A percentile compares a stretch with the other conserved stretches of the same genome.
Evolutionary conservation across 495 filamentous ascomycete species (phyloP).

Genomic region (Penicillium antarcticum): DNA sequence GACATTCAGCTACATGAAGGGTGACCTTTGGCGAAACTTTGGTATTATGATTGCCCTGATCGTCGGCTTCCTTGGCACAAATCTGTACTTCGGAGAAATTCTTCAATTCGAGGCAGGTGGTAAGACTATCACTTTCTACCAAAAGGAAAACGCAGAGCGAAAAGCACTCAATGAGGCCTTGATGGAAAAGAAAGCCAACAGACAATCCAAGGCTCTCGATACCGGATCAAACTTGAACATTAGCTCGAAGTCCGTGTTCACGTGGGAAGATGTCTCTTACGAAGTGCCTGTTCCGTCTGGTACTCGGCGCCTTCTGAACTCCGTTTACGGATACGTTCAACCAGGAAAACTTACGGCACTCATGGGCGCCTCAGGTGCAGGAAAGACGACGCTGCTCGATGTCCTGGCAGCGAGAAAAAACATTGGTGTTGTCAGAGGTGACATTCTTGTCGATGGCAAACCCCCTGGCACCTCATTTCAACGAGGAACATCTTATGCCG

Average conservation of each 20-base stretch:
- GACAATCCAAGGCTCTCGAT: constrained; percentile 48
- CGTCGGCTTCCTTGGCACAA: constrained; percentile 62
- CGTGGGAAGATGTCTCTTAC: constrained; percentile 54
- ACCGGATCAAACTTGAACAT: constrained; percentile 58
- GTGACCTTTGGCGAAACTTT: constrained; percentile 71
- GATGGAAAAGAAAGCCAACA: constrained; percentile 50
- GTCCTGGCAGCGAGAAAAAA: constrained; percentile 74
- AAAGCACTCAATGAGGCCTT: constrained; percentile 66
- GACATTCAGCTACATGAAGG: constrained; percentile 58
- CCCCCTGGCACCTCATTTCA: constrained; percentile 69
- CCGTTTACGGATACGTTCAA: constrained; percentile 74
- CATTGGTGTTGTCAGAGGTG: constrained; percentile 71
- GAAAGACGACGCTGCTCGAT: constrained; percentile 81
- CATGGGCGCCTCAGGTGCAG: constrained; percentile 84
- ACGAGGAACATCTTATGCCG: constrained; percentile 74
- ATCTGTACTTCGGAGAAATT: constrained; percentile 72
- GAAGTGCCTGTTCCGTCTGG: constrained; percentile 70
- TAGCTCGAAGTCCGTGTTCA: constrained; percentile 52
- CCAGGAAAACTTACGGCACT: constrained; percentile 77
- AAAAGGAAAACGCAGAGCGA: constrained; percentile 67
- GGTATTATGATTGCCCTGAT: constrained; percentile 71
- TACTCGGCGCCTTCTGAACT: constrained; percentile 63
- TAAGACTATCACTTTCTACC: constrained; percentile 71
- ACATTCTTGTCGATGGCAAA: constrained; percentile 70
- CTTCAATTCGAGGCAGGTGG: constrained; percentile 73